Evolutionary conservation across 2,329 filamentous ascomycete species (phyloP), one percentile per base, ranked within the genome.

Genomic region (Lachnellula subtilissima): DNA sequence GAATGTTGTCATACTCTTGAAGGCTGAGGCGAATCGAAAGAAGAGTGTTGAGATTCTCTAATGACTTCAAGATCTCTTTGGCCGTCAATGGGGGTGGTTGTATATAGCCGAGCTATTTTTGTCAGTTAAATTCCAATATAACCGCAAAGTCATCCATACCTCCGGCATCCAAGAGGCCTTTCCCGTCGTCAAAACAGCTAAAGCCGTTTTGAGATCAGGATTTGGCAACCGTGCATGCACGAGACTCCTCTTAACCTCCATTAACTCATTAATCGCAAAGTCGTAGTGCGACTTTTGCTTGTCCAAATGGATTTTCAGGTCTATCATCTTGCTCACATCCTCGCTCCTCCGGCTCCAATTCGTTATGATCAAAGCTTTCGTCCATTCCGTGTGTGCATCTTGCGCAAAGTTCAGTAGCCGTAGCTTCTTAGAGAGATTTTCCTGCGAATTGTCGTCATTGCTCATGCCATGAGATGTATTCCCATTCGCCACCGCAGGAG

Each of bases 281-380:
- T 82, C 77, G 65, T 87, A 92, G 42, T 80, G 74, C 48, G 78
- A 72, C 59, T 85, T 79, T 65, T 88, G 81, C 55, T 77, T 74
- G 56, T 85, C 80, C 59, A 95, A 78, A 76, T 93, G 91, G 25
- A 80, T 79, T 68, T 88, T 89, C 61, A 99, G 75, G 67, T 97
- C 92, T 62, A 97, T 95, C 58, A 97, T 79, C 71, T 88, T 91
- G 74, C 87, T 88, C 64, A 97, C 89, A 64, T 88, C 84, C 40
- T 84, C 80, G 36, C 87, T 85, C 70, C 89, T 87, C 67, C 88
- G 82, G 69, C 88, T 89, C 94, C 94, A 99, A 73, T 94, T 88
- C 1, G 88, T 85, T 48, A 99, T 86, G 22, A 99, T 91, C 19
- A 97, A 78, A 7, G 92, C 83, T 74, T 99, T 97, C 70, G 96